Percentiles rank a stretch among this genome's conserved stretches.
phyloP scores from a whole-genome alignment of 176 grass and related monocot species.

The Ananas comosus region DNA sequence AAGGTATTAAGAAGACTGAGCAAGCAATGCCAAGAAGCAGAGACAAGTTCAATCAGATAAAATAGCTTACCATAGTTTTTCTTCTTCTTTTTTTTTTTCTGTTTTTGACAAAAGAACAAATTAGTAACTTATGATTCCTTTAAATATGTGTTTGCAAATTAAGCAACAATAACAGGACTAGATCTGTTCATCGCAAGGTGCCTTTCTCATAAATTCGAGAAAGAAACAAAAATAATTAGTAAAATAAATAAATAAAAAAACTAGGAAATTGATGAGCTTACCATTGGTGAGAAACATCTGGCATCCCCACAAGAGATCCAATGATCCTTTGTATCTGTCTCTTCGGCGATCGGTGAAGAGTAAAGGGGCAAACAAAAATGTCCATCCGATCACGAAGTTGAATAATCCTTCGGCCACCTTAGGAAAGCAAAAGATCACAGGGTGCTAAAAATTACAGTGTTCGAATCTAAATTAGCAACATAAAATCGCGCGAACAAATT shows the following conservation, averaged over 20 bases:
- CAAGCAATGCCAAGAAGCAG: not conserved
- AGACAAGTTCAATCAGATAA: constrained; percentile 7
- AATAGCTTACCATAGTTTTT: not conserved
- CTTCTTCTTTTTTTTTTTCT: too few relatives aligned
- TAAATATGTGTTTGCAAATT: too few relatives aligned
- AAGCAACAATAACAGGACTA: too few relatives aligned
- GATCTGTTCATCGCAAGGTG: not conserved
- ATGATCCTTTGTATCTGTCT: constrained; percentile 64
- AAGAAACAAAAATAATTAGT: not conserved
- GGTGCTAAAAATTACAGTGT: not conserved
- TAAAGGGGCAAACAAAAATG: constrained; percentile 70
- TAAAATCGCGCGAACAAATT: not conserved
- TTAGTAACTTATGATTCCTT: not conserved
- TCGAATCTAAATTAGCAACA: not conserved
- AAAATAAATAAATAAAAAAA: constrained; percentile 7
- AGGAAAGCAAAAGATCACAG: constrained; percentile 5
- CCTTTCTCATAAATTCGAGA: not conserved
- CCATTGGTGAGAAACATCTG: constrained; percentile 99
- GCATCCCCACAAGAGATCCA: constrained; percentile 71
- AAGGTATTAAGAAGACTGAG: constrained; percentile 89
- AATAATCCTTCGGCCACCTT: constrained; percentile 87
- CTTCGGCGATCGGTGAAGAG: constrained; percentile 61
- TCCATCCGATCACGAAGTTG: constrained; percentile 88
- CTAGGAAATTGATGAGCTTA: constrained; percentile 42
- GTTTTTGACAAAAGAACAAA: not conserved